phyloP scores from a whole-genome alignment of 2,329 filamentous ascomycete genomes.

The Huntiella savannae region DNA sequence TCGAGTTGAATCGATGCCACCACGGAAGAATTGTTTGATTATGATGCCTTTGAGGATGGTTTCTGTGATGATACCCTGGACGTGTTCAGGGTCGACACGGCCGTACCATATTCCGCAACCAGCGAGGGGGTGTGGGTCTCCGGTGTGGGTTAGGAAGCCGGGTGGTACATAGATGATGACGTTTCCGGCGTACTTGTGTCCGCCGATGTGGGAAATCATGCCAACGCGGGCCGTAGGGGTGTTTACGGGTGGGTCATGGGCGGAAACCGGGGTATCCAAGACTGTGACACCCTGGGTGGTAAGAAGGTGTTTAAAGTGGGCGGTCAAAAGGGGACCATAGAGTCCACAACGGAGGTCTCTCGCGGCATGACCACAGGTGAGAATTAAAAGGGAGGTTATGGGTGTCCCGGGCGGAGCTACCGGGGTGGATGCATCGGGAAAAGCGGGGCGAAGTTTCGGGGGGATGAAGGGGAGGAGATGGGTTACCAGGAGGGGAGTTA shows the following conservation, averaged over 20 bases:
- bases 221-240: conserved; percentile 39
- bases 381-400: conserved; percentile 47
- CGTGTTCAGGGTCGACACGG: conserved; percentile 53
- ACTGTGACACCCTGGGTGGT: conserved; percentile 29
- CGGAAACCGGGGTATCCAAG: conserved; percentile 15
- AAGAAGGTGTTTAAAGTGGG: conserved; percentile 42
- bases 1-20: conserved; percentile 39
- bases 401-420: conserved; percentile 31
- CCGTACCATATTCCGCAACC: conserved; percentile 72
- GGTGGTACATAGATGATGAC: conserved; percentile 65
- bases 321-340: conserved; percentile 52
- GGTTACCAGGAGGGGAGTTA: conserved; percentile 19
- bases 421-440: conserved; percentile 36
- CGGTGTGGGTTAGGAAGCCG: conserved; percentile 14
- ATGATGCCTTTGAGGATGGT: conserved; percentile 49
- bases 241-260: neutral
- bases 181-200: conserved; percentile 74
- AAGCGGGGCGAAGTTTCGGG: conserved; percentile 17
- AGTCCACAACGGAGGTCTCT: conserved; percentile 69
- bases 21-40: conserved; percentile 52
- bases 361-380: conserved; percentile 75
- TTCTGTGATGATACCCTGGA: conserved; percentile 56
- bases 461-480: conserved; percentile 5
- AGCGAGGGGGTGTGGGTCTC: conserved; percentile 33
- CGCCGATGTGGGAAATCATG: conserved; percentile 61